A percentile compares a stretch with the other conserved stretches of the same genome.
phyloP scores from a whole-genome alignment of 805 yeast species.

The Saturnispora hagleri region DNA sequence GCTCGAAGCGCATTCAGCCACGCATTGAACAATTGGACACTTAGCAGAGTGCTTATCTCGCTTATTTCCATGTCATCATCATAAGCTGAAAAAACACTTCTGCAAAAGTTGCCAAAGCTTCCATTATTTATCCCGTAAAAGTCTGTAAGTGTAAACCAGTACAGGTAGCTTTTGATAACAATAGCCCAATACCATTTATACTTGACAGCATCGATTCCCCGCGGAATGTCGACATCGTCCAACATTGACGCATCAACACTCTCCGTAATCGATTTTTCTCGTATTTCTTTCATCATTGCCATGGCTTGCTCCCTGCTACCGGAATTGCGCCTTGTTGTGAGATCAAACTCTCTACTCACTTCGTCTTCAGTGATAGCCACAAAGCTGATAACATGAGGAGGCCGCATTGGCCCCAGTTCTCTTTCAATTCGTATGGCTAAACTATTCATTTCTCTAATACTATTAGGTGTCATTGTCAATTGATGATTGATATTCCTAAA shows the following conservation, averaged over 20 bases:
- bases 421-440: not conserved
- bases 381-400: not conserved
- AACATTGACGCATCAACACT: not conserved
- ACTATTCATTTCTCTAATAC: not conserved
- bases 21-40: not conserved
- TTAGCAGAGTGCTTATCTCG: not conserved
- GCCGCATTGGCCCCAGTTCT: slow-evolving; percentile 1
- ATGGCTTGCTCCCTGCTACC: not conserved
- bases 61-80: not conserved
- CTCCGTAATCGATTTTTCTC: not conserved
- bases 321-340: not conserved
- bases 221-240: not conserved
- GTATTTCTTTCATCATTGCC: not conserved
- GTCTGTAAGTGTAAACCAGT: slow-evolving; percentile 3
- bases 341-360: not conserved
- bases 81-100: not conserved
- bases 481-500: not conserved
- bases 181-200: slow-evolving; percentile 8
- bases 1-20: not conserved
- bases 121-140: not conserved
- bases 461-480: not conserved
- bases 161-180: not conserved
- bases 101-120: not conserved
- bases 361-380: not conserved
- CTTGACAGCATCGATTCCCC: slow-evolving; percentile 2